Conservation (phyloP, 2,329 filamentous ascomycete genomes). For the Emergomyces africanus region DNA sequence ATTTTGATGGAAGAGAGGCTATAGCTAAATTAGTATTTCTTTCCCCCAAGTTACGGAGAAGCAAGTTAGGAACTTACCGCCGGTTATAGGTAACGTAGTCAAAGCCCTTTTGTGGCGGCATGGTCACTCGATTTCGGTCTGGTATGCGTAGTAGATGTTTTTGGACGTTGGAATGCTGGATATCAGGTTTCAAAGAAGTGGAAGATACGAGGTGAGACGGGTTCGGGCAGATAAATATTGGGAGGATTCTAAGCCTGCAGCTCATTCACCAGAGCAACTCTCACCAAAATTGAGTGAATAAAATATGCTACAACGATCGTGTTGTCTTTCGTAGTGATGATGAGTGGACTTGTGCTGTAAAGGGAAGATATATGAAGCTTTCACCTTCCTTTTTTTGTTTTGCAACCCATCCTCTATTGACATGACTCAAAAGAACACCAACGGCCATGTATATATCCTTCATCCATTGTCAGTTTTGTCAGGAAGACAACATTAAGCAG, state of each 20-base stretch:
- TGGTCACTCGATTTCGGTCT: not conserved
- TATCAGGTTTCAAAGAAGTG: not conserved
- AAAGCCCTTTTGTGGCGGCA: conserved; percentile 12
- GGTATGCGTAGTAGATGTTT: not conserved
- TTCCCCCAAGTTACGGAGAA: not conserved
- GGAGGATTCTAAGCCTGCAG: not conserved
- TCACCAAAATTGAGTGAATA: not conserved
- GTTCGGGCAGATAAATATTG: too few species aligned
- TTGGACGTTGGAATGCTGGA: not conserved
- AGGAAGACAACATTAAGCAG: not conserved
- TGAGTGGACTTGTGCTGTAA: not conserved
- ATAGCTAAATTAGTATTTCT: not conserved
- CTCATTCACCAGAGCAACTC: not conserved
- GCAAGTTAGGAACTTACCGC: conserved; percentile 10
- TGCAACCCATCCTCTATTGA: not conserved
- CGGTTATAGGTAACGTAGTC: conserved; percentile 15
- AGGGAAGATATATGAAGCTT: not conserved
- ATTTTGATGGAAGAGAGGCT: conserved; percentile 18
- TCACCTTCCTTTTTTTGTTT: not conserved
- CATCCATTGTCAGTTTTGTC: not conserved
- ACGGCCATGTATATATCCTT: not conserved
- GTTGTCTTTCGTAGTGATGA: not conserved
- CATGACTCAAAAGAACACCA: not conserved
- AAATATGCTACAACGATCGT: not conserved
- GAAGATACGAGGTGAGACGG: too few species aligned